phyloP scores from a whole-genome alignment of 257 asterid genomes.

The Coffea eugenioides region DNA sequence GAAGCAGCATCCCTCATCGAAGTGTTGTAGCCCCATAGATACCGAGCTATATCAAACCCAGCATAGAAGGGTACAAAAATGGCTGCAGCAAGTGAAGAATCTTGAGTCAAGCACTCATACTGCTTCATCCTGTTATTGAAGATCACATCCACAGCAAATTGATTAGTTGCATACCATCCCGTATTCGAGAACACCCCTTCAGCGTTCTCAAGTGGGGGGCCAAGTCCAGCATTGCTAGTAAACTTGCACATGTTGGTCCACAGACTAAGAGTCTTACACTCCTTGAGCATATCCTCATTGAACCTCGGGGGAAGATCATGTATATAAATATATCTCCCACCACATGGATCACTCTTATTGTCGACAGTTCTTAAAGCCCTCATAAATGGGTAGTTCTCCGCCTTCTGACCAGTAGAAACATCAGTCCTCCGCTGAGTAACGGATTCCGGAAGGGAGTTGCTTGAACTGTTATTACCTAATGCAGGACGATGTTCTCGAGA shows the following conservation, averaged over 20 bases:
- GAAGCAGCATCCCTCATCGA: constrained; percentile 75
- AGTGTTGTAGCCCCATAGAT: constrained; percentile 75
- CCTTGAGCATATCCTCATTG: constrained; percentile 49
- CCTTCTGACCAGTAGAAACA: constrained; percentile 19
- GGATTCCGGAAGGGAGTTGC: background rate
- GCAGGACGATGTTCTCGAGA: background rate
- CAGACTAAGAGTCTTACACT: constrained; percentile 39
- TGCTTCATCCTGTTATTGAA: constrained; percentile 44
- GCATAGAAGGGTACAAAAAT: constrained; percentile 67
- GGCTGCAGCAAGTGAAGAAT: constrained; percentile 53
- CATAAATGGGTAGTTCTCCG: constrained; percentile 52
- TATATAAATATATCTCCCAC: constrained; percentile 46
- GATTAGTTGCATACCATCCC: constrained; percentile 52
- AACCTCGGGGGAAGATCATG: constrained; percentile 46
- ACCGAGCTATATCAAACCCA: constrained; percentile 77
- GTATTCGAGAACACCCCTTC: constrained; percentile 40
- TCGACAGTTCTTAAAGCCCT: constrained; percentile 64
- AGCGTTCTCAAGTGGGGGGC: constrained; percentile 43
- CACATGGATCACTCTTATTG: constrained; percentile 81
- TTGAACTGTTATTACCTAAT: constrained; percentile 1
- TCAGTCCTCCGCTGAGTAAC: background rate
- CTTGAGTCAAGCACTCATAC: constrained; percentile 42
- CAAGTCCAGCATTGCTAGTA: constrained; percentile 41
- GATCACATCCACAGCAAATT: constrained; percentile 51
- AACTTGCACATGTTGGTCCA: constrained; percentile 53